These are phyloP conservation scores for Phaseolus coccineus DNA, from an alignment of 331 rosid species.

Conservation along the genomic window DNA sequence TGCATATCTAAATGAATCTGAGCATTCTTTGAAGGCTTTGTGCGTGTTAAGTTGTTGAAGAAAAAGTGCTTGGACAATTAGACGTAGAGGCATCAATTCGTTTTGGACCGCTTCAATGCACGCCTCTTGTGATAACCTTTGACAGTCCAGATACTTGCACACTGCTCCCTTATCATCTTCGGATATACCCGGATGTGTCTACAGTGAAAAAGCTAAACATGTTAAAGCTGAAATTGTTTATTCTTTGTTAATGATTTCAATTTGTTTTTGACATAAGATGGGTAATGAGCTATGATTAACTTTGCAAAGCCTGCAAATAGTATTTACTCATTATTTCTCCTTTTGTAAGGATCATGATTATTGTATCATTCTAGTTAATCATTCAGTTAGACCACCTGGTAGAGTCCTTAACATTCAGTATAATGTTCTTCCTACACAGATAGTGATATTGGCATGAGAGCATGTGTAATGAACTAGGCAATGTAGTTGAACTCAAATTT, in stretches of 20 bases:
- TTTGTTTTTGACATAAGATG: background rate
- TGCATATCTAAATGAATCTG: constrained; percentile 74
- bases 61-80: constrained; percentile 86
- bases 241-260: background rate
- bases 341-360: constrained; percentile 8
- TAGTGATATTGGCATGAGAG: constrained; percentile 9
- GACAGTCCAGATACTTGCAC: constrained; percentile 81
- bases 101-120: constrained; percentile 91
- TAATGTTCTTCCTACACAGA: background rate
- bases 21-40: constrained; percentile 84
- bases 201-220: constrained; percentile 38
- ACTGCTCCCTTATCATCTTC: constrained; percentile 83
- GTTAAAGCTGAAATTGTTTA: background rate
- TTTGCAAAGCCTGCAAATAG: background rate
- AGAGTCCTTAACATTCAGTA: constrained; percentile 11
- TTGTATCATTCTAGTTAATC: background rate
- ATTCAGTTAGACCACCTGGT: background rate
- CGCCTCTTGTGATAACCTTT: constrained; percentile 77
- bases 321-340: background rate
- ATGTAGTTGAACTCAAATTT: background rate
- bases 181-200: constrained; percentile 65
- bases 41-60: constrained; percentile 83
- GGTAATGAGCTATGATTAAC: background rate
- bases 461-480: constrained; percentile 19
- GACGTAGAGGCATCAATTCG: constrained; percentile 84